Percentiles rank a stretch among this genome's conserved stretches.
phyloP scores from a whole-genome alignment of 768 basidiomycete species.

The Amylocystis lapponica region DNA sequence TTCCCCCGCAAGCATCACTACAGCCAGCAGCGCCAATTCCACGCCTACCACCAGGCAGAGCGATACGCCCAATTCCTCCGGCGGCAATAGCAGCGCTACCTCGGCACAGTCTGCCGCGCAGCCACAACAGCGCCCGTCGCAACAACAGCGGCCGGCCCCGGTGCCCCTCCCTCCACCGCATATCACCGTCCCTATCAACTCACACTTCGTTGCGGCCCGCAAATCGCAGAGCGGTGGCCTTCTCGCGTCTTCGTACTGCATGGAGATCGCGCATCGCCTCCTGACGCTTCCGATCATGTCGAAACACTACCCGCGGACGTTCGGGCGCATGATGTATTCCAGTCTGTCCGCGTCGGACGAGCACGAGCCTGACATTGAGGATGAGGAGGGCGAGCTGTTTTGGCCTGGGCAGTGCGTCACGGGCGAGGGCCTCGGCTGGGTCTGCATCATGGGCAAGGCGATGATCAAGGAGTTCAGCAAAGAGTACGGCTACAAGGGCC shows the following conservation, averaged over 20 bases:
- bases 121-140: background rate
- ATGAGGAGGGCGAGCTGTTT: conserved; percentile 81
- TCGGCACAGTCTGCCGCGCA: background rate
- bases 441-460: conserved; percentile 81
- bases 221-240: conserved; percentile 11
- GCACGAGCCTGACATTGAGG: conserved; percentile 76
- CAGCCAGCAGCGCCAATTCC: conserved; percentile 71
- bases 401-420: conserved; percentile 74
- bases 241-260: background rate
- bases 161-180: conserved; percentile 9
- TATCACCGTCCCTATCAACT: conserved; percentile 17
- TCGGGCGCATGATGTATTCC: conserved; percentile 65
- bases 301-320: conserved; percentile 70
- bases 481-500: conserved; percentile 65
- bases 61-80: conserved; percentile 42
- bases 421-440: conserved; percentile 80
- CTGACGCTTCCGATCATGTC: conserved; percentile 65
- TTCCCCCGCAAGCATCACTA: conserved; percentile 73
- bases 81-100: conserved; percentile 20
- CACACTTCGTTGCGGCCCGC: conserved; percentile 5
- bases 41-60: conserved; percentile 62
- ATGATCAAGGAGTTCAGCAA: conserved; percentile 83
- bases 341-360: conserved; percentile 61
- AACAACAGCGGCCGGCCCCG: background rate
- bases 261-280: conserved; percentile 22